Evolutionary conservation across 352 stramenopile species (phyloP).

Genomic region (Globisporangium ultimum): DNA sequence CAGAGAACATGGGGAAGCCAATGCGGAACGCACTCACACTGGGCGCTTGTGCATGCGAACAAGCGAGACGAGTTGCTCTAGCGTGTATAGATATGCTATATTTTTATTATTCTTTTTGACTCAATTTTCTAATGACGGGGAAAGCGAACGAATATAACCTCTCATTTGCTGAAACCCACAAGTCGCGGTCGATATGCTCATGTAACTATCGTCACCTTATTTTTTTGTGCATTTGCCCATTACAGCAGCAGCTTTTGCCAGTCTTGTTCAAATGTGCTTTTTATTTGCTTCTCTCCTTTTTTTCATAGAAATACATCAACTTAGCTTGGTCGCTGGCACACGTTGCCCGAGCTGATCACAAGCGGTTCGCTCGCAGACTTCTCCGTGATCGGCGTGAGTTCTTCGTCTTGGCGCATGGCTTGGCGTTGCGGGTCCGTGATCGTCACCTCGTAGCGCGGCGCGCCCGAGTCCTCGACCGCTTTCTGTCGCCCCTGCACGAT

Average conservation of each 20-base stretch:
- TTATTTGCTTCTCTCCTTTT: not conserved
- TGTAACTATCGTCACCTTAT: not conserved
- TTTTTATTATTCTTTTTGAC: conserved; percentile 8
- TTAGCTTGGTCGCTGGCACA: conserved; percentile 58
- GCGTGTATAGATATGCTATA: conserved; percentile 10
- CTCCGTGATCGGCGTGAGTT: conserved; percentile 73
- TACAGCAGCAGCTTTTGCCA: not conserved
- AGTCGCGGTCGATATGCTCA: not conserved
- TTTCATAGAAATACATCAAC: too few relatives aligned
- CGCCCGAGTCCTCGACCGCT: conserved; percentile 18
- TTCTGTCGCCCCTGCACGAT: conserved; percentile 79
- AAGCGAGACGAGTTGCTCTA: not conserved
- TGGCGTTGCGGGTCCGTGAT: conserved; percentile 77
- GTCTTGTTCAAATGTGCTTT: not conserved
- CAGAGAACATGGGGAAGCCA: not conserved
- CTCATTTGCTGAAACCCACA: too few relatives aligned
- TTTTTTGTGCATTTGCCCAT: not conserved
- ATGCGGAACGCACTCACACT: not conserved
- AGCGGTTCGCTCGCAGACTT: conserved; percentile 68
- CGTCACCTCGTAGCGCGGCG: conserved; percentile 63
- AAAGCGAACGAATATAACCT: conserved; percentile 10
- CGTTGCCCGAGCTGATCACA: conserved; percentile 80
- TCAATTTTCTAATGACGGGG: not conserved
- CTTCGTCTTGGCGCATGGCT: conserved; percentile 81
- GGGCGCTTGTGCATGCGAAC: not conserved